A percentile compares a stretch with the other conserved stretches of the same genome.
These are phyloP conservation scores for Exophiala sp. DNA, from an alignment of 2,329 filamentous ascomycete species.

Conservation along the genomic window DNA sequence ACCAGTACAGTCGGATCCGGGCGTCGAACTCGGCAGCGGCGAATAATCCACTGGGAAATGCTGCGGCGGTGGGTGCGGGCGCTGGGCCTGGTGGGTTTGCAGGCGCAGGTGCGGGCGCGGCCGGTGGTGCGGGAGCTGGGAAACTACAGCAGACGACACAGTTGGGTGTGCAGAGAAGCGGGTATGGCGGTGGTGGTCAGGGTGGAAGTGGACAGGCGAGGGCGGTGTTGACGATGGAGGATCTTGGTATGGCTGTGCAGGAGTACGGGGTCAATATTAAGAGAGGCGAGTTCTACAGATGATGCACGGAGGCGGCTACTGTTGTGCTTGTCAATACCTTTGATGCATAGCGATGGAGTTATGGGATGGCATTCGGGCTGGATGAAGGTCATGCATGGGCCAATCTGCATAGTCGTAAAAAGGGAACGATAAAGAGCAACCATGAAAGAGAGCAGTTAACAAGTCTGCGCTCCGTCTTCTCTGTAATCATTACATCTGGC, in stretches of 20 bases:
- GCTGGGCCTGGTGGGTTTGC: constrained; percentile 40
- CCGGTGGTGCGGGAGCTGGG: constrained; percentile 46
- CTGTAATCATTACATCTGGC: too few relatives aligned
- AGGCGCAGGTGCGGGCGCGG: constrained; percentile 29
- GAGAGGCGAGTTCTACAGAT: constrained; percentile 94
- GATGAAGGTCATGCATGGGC: too few relatives aligned
- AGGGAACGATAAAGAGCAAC: too few relatives aligned
- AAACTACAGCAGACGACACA: constrained; percentile 52
- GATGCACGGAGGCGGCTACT: constrained; percentile 25
- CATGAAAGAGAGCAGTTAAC: too few relatives aligned
- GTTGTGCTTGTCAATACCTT: too few relatives aligned
- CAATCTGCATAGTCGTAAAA: too few relatives aligned
- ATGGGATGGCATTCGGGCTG: too few relatives aligned
- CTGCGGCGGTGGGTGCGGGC: constrained; percentile 56
- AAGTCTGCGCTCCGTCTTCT: too few relatives aligned
- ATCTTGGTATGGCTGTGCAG: constrained; percentile 93
- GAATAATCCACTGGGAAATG: constrained; percentile 82
- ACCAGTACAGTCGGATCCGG: constrained; percentile 94
- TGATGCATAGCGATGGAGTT: too few relatives aligned
- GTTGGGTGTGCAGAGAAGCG: constrained; percentile 71
- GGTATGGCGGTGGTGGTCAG: constrained; percentile 82
- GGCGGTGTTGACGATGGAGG: constrained; percentile 97
- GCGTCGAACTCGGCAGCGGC: constrained; percentile 82
- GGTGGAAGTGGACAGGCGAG: constrained; percentile 78
- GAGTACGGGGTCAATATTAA: constrained; percentile 98